A percentile compares a stretch with the other conserved stretches of the same genome.
Evolutionary conservation across 2,329 filamentous ascomycete species (phyloP).

Genomic region (Dactylellina drechsleri): DNA sequence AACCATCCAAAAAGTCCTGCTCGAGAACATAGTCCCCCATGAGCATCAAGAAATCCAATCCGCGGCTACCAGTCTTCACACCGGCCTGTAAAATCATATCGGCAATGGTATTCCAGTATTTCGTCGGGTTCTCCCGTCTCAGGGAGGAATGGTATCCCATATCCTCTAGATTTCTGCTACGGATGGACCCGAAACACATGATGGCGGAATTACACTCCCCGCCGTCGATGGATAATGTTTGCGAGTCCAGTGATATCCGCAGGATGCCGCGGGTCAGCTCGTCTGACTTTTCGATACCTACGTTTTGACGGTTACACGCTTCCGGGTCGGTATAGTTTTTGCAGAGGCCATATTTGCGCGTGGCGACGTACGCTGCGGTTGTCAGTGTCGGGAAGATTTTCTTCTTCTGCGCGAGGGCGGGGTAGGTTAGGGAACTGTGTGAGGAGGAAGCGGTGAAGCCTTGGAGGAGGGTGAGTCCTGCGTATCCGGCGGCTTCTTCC

Average conservation of each 20-base stretch:
- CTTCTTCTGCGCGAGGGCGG: not conserved
- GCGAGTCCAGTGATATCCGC: constrained; percentile 17
- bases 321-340: constrained; percentile 3
- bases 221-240: constrained; percentile 17
- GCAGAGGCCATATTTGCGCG: constrained; percentile 1
- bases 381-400: constrained; percentile 2
- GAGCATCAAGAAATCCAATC: constrained; percentile 12
- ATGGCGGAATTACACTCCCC: constrained; percentile 54
- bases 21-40: constrained; percentile 17
- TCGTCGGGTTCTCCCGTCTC: constrained; percentile 1
- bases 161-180: constrained; percentile 7
- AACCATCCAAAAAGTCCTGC: constrained; percentile 16
- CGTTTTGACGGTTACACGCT: not conserved
- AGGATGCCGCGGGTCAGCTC: not conserved
- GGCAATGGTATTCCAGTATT: constrained; percentile 9
- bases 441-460: constrained; percentile 12
- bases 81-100: constrained; percentile 14
- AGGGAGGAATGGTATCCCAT: constrained; percentile 13
- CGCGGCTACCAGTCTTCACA: not conserved
- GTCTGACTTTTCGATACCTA: not conserved
- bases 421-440: not conserved
- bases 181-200: constrained; percentile 4
- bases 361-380: constrained; percentile 13
- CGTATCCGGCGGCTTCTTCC: not conserved
- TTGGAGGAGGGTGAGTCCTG: constrained; percentile 16